Evolutionary conservation across 2,329 filamentous ascomycete genomes (phyloP).

Genomic region (Aspergillus sp.): DNA sequence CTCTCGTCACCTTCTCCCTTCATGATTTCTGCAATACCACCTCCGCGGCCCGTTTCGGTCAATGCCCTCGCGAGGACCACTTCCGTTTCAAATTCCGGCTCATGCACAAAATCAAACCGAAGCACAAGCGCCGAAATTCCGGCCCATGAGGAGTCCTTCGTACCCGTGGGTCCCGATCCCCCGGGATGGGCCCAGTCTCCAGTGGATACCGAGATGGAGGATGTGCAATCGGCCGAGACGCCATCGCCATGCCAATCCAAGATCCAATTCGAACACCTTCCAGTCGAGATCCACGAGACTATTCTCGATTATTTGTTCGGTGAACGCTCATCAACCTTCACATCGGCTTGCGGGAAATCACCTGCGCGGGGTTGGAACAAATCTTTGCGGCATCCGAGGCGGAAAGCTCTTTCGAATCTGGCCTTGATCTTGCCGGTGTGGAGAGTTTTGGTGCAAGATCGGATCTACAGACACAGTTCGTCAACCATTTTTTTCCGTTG

Average conservation of each 20-base stretch:
- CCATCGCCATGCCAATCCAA: constrained; percentile 15
- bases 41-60: constrained; percentile 33
- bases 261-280: constrained; percentile 48
- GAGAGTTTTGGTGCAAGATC: constrained; percentile 67
- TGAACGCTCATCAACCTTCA: constrained; percentile 62
- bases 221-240: constrained; percentile 20
- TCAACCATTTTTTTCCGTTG: constrained; percentile 3
- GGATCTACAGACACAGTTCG: constrained; percentile 67
- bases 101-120: constrained; percentile 26
- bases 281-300: constrained; percentile 70
- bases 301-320: constrained; percentile 72
- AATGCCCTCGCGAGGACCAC: constrained; percentile 30
- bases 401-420: constrained; percentile 66
- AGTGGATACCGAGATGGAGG: constrained; percentile 28
- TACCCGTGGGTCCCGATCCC: constrained; percentile 20
- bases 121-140: constrained; percentile 29
- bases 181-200: constrained; percentile 21
- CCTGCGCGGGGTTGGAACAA: constrained; percentile 62
- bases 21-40: constrained; percentile 34
- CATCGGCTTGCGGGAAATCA: constrained; percentile 54
- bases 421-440: constrained; percentile 61
- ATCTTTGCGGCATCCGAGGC: constrained; percentile 64
- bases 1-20: constrained; percentile 15
- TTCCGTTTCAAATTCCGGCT: constrained; percentile 20
- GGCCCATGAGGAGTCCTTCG: constrained; percentile 23